Conservation (phyloP, 73 alveolate species). For the Stentor coeruleus region DNA sequence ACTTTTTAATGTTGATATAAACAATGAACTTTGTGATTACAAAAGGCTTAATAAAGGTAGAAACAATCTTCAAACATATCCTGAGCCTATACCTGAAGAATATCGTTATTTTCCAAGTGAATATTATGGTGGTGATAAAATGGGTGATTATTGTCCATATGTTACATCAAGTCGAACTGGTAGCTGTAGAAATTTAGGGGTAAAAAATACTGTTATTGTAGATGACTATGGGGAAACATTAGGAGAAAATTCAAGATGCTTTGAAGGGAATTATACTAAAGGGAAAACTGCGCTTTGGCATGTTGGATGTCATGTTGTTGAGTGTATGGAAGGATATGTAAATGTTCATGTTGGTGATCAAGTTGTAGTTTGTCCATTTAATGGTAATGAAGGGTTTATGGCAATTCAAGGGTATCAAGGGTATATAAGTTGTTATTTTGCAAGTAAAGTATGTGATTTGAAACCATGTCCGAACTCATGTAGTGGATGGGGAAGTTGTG, state of each 20-base stretch:
- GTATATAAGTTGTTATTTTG: neutral
- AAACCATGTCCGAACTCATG: neutral
- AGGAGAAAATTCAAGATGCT: constrained; percentile 9
- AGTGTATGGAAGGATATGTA: neutral
- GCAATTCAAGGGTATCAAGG: neutral
- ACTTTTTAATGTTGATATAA: neutral
- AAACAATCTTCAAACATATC: neutral
- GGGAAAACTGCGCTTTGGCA: neutral
- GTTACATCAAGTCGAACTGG: neutral
- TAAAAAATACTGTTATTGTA: neutral
- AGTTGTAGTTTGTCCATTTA: neutral
- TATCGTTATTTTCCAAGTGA: constrained; percentile 7
- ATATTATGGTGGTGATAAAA: neutral
- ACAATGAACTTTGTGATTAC: neutral
- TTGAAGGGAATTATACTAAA: constrained; percentile 7
- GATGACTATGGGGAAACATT: neutral
- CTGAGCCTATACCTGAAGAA: neutral
- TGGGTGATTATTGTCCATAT: constrained; percentile 20
- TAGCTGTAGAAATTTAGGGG: constrained; percentile 3
- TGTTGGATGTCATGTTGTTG: neutral
- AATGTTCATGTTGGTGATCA: neutral
- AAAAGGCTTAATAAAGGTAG: neutral
- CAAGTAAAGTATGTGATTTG: neutral
- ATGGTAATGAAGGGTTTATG: neutral
- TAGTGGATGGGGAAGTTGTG: neutral